These are phyloP conservation scores for Serendipita indica DNA, from an alignment of 768 basidiomycete species.

Conservation along the genomic window DNA sequence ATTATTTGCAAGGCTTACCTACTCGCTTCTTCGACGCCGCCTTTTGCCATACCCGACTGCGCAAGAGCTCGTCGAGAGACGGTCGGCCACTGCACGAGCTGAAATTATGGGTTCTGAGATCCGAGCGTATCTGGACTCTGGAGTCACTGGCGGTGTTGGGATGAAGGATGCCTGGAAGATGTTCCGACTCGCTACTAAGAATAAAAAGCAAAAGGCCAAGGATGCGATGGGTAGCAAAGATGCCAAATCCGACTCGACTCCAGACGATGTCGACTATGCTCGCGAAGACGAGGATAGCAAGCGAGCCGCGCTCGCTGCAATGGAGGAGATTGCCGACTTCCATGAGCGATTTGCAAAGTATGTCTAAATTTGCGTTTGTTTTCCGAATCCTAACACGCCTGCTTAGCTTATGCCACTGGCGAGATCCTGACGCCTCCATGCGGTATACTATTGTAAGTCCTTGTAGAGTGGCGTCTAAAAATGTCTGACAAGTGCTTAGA, in stretches of 20 bases:
- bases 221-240: slow-evolving; percentile 8
- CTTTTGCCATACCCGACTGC: slow-evolving; percentile 42
- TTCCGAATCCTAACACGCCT: not conserved
- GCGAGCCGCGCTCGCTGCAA: slow-evolving; percentile 25
- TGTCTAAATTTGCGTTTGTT: slow-evolving; percentile 14
- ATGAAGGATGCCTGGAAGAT: slow-evolving; percentile 41
- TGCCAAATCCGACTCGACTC: slow-evolving; percentile 18
- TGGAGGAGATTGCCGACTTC: slow-evolving; percentile 41
- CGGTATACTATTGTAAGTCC: slow-evolving; percentile 34
- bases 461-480: not conserved
- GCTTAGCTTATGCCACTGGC: slow-evolving; percentile 52
- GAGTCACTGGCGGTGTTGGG: slow-evolving; percentile 29
- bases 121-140: slow-evolving; percentile 30
- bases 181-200: slow-evolving; percentile 30
- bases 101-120: slow-evolving; percentile 38
- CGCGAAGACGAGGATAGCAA: slow-evolving; percentile 31
- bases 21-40: slow-evolving; percentile 33
- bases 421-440: slow-evolving; percentile 35
- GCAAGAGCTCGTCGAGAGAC: slow-evolving; percentile 37
- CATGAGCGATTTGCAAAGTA: slow-evolving; percentile 55
- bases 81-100: slow-evolving; percentile 34
- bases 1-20: slow-evolving; percentile 33
- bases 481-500: slow-evolving; percentile 20
- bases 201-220: slow-evolving; percentile 25
- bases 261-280: slow-evolving; percentile 24